Evolutionary conservation across 2,329 filamentous ascomycete species (phyloP).

Genomic region (Aureobasidium leucospermi): DNA sequence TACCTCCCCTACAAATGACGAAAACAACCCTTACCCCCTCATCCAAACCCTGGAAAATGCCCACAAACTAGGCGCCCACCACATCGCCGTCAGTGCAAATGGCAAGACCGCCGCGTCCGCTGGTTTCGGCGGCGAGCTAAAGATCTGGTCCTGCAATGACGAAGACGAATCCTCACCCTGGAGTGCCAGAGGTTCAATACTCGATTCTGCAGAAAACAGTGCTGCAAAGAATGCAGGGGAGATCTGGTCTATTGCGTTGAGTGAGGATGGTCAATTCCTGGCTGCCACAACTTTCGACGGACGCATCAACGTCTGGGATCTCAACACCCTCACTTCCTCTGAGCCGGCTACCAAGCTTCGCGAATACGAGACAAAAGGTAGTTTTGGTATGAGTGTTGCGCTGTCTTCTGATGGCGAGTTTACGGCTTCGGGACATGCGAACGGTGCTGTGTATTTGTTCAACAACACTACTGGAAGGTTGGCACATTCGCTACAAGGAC

Average conservation of each 20-base stretch:
- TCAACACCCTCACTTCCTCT: conserved; percentile 28
- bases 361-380: conserved; percentile 86
- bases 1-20: conserved; percentile 35
- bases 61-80: conserved; percentile 86
- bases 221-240: conserved; percentile 49
- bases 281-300: conserved; percentile 86
- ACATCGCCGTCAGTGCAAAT: conserved; percentile 64
- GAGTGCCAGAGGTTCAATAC: conserved; percentile 44
- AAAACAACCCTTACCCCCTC: conserved; percentile 55
- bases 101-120: conserved; percentile 71
- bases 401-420: conserved; percentile 70
- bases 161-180: conserved; percentile 36
- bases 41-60: conserved; percentile 71
- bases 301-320: conserved; percentile 81
- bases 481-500: conserved; percentile 78
- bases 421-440: conserved; percentile 89
- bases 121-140: conserved; percentile 84
- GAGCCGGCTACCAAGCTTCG: conserved; percentile 54
- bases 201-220: conserved; percentile 30
- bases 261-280: conserved; percentile 73
- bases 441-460: conserved; percentile 87
- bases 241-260: conserved; percentile 82
- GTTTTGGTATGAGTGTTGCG: conserved; percentile 84
- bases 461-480: conserved; percentile 84
- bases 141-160: conserved; percentile 60